Conservation (phyloP, 805 yeast genomes). For the Pachysolen tannophilus region DNA sequence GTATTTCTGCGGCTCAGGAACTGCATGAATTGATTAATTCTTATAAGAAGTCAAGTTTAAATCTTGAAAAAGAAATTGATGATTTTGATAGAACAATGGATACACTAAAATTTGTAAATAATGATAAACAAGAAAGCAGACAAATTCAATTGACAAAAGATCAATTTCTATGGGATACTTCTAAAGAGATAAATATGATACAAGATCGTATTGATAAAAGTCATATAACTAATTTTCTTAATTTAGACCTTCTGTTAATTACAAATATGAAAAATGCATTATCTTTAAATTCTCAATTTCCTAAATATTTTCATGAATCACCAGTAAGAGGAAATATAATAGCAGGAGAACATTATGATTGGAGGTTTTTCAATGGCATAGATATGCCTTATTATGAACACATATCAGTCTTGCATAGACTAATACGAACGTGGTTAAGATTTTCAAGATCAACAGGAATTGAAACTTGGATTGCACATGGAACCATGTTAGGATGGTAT, state of each 20-base stretch:
- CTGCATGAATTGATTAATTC: not conserved
- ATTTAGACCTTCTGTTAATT: slow-evolving; percentile 15
- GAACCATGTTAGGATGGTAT: slow-evolving; percentile 54
- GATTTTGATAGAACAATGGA: slow-evolving; percentile 12
- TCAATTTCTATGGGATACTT: slow-evolving; percentile 20
- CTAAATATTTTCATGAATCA: slow-evolving; percentile 32
- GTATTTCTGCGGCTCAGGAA: slow-evolving; percentile 10
- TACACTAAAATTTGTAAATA: slow-evolving; percentile 9
- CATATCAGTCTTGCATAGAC: slow-evolving; percentile 33
- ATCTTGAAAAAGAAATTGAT: not conserved
- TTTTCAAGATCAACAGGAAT: slow-evolving; percentile 38
- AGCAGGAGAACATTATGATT: slow-evolving; percentile 38
- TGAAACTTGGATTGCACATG: slow-evolving; percentile 59
- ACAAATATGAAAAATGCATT: slow-evolving; percentile 12
- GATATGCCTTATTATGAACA: slow-evolving; percentile 30
- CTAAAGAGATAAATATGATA: slow-evolving; percentile 12
- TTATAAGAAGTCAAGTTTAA: not conserved
- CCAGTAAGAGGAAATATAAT: slow-evolving; percentile 10
- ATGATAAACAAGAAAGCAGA: slow-evolving; percentile 7
- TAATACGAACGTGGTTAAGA: slow-evolving; percentile 43
- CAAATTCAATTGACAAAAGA: slow-evolving; percentile 10
- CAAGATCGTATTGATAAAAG: slow-evolving; percentile 3
- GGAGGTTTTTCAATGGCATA: slow-evolving; percentile 44
- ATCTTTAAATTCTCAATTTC: slow-evolving; percentile 6
- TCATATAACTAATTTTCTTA: not conserved